Base-by-base conservation (phyloP, 2,329 filamentous ascomycete genomes). In the Leptographium lundbergii region DNA sequence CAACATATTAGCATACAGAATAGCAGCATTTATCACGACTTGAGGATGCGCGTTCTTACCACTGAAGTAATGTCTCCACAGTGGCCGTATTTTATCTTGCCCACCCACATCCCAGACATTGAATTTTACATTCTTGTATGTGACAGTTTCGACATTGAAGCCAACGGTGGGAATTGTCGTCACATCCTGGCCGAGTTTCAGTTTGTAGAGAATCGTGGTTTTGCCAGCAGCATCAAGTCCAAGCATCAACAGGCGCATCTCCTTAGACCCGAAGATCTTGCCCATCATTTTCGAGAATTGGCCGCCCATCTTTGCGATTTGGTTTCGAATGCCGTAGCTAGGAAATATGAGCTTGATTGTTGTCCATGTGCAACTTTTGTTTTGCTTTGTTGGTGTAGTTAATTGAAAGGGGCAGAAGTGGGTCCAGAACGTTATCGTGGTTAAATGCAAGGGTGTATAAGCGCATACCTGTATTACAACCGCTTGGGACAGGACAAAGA, bases 91-190 rank as follows among this genome's bases (percentile, higher is more conserved):
- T 86, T 97, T 97, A 82, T 97, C 92, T 80, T 97, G 92, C 65
- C 92, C 92, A 74, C 92, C 92, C 61, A 97, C 92, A 78, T 97
- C 92, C 92, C 92, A 97, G 64, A 97, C 92, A 69, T 95, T 97
- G 80, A 97, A 97, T 76, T 96, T 95, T 75, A 96, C 91, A 74
- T 97, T 97, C 82, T 96, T 96, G 81, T 96, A 96, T 66, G 91
- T 95, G 69, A 97, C 91, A 5, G 91, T 95, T 81, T 97, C 92
- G 74, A 97, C 94, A 81, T 97, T 97, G 82, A 97, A 97, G 67
- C 92, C 94, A 68, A 99, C 94, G 39, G 94, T 99, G 54, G 94
- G 94, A 71, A 97, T 97, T 57, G 94, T 97, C 63, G 94, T 97
- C 69, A 97, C 91, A 71, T 95, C 91, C 80, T 97, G 91, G 75